Evolutionary conservation across 345 rosid species (phyloP), one percentile per base, ranked within the genome.

Genomic region (Populus pruinosa): DNA sequence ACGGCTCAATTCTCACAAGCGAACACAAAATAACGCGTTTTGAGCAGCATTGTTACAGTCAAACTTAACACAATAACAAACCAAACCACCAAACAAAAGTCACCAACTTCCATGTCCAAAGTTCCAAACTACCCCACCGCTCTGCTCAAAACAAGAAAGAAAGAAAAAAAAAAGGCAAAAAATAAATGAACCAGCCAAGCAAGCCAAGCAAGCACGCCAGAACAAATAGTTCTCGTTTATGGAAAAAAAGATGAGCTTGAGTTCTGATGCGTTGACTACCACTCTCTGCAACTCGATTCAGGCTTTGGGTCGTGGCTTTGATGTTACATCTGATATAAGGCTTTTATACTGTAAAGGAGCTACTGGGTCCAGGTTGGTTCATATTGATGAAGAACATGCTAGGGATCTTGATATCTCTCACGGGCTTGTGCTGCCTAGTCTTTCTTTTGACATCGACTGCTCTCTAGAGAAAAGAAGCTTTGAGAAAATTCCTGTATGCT

Each of bases 311-410:
- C 92, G 98, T 66, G 82, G 82, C 31, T 79, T 79, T 69, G 78
- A 79, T 79, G 99, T 96, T 49, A 92, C 98, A 77, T 96, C 96
- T 14, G 98, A 96, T 88, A 93, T 93, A 59, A 86, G 99, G 82
- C 91, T 96, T 77, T 62, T 96, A 10, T 96, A 93, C 76, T 96
- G 98, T 79, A 96, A 93, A 82, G 98, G 98, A 56, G 88, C 94
- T 71, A 87, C 97, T 80, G 99, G 94, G 87, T 91, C 97, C 38
- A 91, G 98, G 83, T 84, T 94, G 31, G 91, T 94, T 76, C 87
- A 67, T 50, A 69, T 91, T 27, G 97, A 94, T 70, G 97, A 91
- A 80, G 89, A 85, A 38, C 85, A 83, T 69, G 82, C 81, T 64
- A 83, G 83, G 84, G 89, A 91, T 90, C 95, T 93, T 81, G 80